These are phyloP conservation scores for Leccinum longicurvipes DNA, from an alignment of 768 basidiomycete genomes.

Conservation along the genomic window DNA sequence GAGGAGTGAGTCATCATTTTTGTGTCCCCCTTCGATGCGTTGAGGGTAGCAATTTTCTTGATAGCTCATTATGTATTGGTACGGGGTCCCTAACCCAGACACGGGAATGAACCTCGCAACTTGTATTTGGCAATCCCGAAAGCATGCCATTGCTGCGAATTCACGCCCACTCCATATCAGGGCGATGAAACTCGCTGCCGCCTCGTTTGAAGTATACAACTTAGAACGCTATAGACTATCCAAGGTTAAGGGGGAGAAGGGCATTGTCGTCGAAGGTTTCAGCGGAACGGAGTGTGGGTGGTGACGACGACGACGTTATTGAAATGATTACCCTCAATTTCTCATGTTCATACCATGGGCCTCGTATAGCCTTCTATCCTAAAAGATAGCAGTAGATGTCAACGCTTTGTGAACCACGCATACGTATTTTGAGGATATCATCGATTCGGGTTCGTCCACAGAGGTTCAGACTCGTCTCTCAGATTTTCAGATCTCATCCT, in stretches of 20 bases:
- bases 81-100: conserved; percentile 71
- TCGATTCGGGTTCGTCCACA: too few relatives aligned
- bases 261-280: conserved; percentile 59
- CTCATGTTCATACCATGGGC: too few relatives aligned
- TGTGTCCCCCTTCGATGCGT: not conserved
- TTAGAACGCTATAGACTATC: conserved; percentile 73
- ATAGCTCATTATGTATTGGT: conserved; percentile 91
- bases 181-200: conserved; percentile 78
- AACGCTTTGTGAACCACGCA: too few relatives aligned
- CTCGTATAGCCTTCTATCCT: too few relatives aligned
- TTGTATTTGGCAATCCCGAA: conserved; percentile 91
- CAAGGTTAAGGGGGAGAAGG: conserved; percentile 59
- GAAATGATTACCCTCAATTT: too few relatives aligned
- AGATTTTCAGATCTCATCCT: too few relatives aligned
- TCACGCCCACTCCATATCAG: conserved; percentile 74
- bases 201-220: conserved; percentile 73
- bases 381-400: too few relatives aligned
- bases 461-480: too few relatives aligned
- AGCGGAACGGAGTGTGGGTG: conserved; percentile 66
- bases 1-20: conserved; percentile 56
- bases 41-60: conserved; percentile 3
- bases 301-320: conserved; percentile 34
- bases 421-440: too few relatives aligned
- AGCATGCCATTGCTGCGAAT: conserved; percentile 78
- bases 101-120: conserved; percentile 90